phyloP scores from a whole-genome alignment of 805 yeast genomes.

The Hanseniaspora valbyensis region DNA sequence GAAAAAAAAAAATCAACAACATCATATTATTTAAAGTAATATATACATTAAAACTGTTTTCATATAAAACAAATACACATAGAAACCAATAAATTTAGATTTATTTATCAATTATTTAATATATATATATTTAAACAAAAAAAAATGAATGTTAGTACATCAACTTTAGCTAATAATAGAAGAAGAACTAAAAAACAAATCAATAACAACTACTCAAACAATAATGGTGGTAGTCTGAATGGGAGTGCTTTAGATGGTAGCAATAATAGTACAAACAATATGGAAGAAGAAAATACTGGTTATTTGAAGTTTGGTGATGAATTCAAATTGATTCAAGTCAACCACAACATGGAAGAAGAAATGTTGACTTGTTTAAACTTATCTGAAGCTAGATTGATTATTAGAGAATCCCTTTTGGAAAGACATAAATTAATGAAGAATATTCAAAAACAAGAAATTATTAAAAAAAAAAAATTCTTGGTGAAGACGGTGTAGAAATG shows the following conservation, averaged over 20 bases:
- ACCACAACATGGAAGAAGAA: slow-evolving; percentile 67
- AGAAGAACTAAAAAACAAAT: slow-evolving; percentile 39
- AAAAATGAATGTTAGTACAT: slow-evolving; percentile 75
- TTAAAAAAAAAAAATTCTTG: slow-evolving; percentile 28
- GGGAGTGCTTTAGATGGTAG: slow-evolving; percentile 28
- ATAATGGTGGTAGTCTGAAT: slow-evolving; percentile 26
- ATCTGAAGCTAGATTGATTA: slow-evolving; percentile 79
- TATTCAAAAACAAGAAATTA: slow-evolving; percentile 34
- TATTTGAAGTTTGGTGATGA: slow-evolving; percentile 83
- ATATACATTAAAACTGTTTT: too few relatives aligned
- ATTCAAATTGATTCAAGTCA: slow-evolving; percentile 67
- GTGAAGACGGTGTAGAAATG: slow-evolving; percentile 8
- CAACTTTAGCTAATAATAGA: slow-evolving; percentile 76
- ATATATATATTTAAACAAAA: not conserved
- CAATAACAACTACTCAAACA: not conserved
- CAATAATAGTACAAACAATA: slow-evolving; percentile 34
- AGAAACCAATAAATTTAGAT: not conserved
- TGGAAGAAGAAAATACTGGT: slow-evolving; percentile 89
- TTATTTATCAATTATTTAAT: too few relatives aligned
- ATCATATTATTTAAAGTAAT: too few relatives aligned
- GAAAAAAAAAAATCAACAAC: too few relatives aligned
- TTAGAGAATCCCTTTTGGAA: slow-evolving; percentile 79
- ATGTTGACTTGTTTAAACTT: slow-evolving; percentile 75
- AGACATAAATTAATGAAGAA: slow-evolving; percentile 38
- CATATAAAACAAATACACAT: not conserved